phyloP scores from a whole-genome alignment of 345 rosid genomes.

The Eucalyptus regnans region DNA sequence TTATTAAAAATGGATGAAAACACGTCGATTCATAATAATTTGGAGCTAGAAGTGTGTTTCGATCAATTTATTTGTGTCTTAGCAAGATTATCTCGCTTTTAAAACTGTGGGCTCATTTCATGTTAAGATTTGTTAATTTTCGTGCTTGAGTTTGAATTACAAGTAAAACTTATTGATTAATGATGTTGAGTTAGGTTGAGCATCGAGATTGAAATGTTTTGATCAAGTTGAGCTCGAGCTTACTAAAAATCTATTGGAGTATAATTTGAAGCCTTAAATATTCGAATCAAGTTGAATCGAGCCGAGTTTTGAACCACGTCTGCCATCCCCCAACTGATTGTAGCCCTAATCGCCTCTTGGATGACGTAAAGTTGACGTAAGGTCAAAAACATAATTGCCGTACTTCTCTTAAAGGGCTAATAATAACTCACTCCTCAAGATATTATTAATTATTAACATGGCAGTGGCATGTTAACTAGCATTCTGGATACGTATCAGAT shows the following conservation, averaged over 20 bases:
- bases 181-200: rapidly evolving
- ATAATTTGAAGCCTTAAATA: background rate
- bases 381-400: background rate
- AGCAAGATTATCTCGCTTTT: background rate
- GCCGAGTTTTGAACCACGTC: background rate
- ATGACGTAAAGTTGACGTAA: background rate
- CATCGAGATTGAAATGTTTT: background rate
- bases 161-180: rapidly evolving
- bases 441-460: background rate
- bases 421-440: background rate
- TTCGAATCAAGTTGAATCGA: background rate
- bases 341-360: background rate
- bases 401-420: background rate
- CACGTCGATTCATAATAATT: background rate
- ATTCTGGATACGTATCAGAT: background rate
- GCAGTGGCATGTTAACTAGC: background rate
- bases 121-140: background rate
- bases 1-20: background rate
- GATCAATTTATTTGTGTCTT: background rate
- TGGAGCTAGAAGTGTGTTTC: background rate
- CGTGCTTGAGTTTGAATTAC: background rate
- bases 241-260: rapidly evolving
- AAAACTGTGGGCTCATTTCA: rapidly evolving
- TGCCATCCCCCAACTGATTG: background rate
- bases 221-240: background rate